These are phyloP conservation scores for Carallia brachiata DNA, from an alignment of 345 rosid species.

Conservation along the genomic window DNA sequence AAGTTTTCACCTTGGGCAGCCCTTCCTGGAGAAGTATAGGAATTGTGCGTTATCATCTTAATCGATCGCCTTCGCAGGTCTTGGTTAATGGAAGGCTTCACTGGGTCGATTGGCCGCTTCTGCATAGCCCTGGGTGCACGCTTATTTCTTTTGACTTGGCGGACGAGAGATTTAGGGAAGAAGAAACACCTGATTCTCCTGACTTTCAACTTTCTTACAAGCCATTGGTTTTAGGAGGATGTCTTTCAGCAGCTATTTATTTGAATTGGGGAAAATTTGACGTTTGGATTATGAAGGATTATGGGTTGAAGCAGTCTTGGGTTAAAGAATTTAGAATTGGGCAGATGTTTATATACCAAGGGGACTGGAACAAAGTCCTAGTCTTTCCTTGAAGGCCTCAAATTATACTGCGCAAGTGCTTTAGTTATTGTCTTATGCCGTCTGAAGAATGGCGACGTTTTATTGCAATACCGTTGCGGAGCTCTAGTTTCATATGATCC, in stretches of 20 bases:
- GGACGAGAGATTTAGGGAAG: conserved; percentile 23
- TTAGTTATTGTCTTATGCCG: conserved; percentile 6
- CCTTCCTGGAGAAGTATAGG: conserved; percentile 30
- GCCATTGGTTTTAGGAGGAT: conserved; percentile 20
- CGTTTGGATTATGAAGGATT: conserved; percentile 30
- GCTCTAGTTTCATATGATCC: too few species aligned
- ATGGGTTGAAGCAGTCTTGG: conserved; percentile 31
- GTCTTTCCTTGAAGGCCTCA: neutral
- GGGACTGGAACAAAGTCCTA: conserved; percentile 7
- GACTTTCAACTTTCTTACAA: neutral
- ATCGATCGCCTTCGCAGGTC: conserved; percentile 12
- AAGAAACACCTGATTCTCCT: conserved; percentile 4
- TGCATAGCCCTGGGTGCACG: neutral
- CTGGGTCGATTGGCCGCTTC: conserved; percentile 14
- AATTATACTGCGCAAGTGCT: neutral
- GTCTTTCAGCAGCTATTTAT: conserved; percentile 19
- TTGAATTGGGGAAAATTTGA: neutral
- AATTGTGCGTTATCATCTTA: conserved; percentile 1
- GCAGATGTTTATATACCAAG: neutral
- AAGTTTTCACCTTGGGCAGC: conserved; percentile 46
- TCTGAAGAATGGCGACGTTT: too few species aligned
- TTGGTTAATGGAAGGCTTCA: conserved; percentile 32
- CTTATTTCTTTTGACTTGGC: conserved; percentile 28
- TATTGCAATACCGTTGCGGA: too few species aligned
- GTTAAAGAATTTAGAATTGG: conserved; percentile 18